Base-by-base conservation (phyloP, 345 rosid genomes). In the Salix udensis region DNA sequence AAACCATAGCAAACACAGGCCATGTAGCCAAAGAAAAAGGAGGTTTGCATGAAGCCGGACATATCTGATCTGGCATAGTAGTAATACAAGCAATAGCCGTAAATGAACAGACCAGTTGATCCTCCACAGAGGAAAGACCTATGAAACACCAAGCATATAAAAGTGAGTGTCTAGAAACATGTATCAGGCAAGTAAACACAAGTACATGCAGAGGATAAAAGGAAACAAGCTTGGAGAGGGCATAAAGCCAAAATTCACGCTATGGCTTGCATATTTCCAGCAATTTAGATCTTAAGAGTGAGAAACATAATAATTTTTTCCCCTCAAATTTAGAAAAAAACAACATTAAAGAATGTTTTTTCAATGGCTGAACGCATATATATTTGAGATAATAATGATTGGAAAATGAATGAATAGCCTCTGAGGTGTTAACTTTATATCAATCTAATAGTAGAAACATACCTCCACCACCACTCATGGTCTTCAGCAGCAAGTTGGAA, bases 11-110 rank as follows among this genome's bases (percentile, higher is more conserved):
- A 87, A 39, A 87, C 73, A 75, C 87, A 87, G 19, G 87, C 87
- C 87, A 87, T 87, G 84, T 87, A 87, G 19, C 89, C 89, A 14
- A 84, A 87, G 81, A 84, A 87, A 85, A 81, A 84, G 0, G 89
- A 87, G 15, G 85, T 81, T 74, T 87, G 89, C 89, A 84, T 81
- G 71, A 87, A 87, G 12, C 89, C 86, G 2, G 89, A 82, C 87
- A 84, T 84, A 70, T 84, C 87, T 0, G 87, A 80, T 61, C 87
- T 70, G 24, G 82, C 71, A 5, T 40, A 79, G 73, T 87, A 87
- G 77, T 84, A 87, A 65, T 85, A 87, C 75, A 84, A 81, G 81
- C 89, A 87, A 72, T 81, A 84, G 1, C 79, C 87, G 21, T 84
- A 86, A 16, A 87, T 84, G 73, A 84, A 80, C 65, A 87, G 26